A percentile compares a stretch with the other conserved stretches of the same genome.
Evolutionary conservation across 306 rosid genomes (phyloP).

Genomic region (Crataegus laevigata): DNA sequence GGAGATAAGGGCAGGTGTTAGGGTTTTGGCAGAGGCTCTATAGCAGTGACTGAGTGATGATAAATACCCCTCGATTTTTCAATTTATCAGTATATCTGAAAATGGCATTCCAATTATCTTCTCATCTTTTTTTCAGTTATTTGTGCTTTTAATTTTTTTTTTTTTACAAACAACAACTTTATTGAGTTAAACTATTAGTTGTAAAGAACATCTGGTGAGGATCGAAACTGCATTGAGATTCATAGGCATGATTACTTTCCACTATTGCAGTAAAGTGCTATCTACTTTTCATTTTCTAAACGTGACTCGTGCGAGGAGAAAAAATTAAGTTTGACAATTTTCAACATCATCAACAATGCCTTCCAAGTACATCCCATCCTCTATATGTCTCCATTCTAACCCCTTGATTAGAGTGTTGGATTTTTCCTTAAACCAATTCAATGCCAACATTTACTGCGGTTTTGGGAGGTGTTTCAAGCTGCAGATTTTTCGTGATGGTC

Average conservation of each 20-base stretch:
- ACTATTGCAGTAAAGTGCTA: fast-evolving
- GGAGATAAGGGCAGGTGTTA: constrained; percentile 7
- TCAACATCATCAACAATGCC: too few relatives aligned
- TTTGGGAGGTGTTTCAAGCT: too few relatives aligned
- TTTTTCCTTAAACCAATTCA: too few relatives aligned
- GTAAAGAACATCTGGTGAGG: fast-evolving
- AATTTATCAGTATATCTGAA: neutral
- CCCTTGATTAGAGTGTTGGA: too few relatives aligned
- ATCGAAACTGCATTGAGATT: fast-evolving
- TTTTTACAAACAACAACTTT: too few relatives aligned
- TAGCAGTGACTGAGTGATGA: neutral
- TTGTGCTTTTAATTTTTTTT: neutral
- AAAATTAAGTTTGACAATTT: too few relatives aligned
- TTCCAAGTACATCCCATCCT: too few relatives aligned
- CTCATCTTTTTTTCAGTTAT: neutral
- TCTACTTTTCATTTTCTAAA: too few relatives aligned
- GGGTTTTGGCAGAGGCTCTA: neutral
- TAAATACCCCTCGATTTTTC: neutral
- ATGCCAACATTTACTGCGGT: too few relatives aligned
- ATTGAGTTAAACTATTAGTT: too few relatives aligned
- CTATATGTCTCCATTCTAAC: too few relatives aligned
- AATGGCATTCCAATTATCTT: neutral
- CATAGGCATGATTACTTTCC: fast-evolving
- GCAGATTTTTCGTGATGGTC: too few relatives aligned
- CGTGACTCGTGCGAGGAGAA: fast-evolving